Evolutionary conservation across 805 yeast species (phyloP), one percentile per base, ranked within the genome.

Genomic region (Tetrapisispora taiwanensis): DNA sequence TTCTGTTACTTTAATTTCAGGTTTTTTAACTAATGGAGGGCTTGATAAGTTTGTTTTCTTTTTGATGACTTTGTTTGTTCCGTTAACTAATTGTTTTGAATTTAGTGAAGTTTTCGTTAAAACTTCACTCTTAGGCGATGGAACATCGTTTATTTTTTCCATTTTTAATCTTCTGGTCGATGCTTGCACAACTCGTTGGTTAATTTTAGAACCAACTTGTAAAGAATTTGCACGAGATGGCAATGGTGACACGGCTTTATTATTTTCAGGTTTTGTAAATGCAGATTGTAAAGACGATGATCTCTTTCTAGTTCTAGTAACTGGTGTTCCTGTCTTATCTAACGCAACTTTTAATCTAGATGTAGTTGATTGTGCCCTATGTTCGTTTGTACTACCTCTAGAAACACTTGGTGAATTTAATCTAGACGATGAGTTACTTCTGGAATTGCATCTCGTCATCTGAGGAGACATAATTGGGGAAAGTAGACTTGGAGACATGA

Each of bases 221-320:
- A 62, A 47, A 1, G 66, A 62, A 46, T 59, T 60, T 3, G 65
- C 52, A n/a, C 65, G 53, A 18, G 50, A 47, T 3, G 47, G 46
- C 19, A 41, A 12, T 15, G 45, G 34, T 8, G 44, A 28, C 32
- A n/a, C 31, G 13, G 34, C 12, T 26, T 42, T 49, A 22, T 13
- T 36, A 12, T 17, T 30, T 31, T 33, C 38, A 7, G 22, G 30
- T 13, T 38, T 28, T 27, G 39, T 30, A 33, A 44, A 45, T 26
- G 54, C 43, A 4, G 65, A 51, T 45, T 62, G 66, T 24, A 62
- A 49, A 3, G 68, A 63, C 1, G 65, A 52, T 8, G 68, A 61
- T 40, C 67, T 54, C 22, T 58, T 54, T 34, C 65, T 51, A 13
- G 54, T 54, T 34, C 65, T 51, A 13, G 54, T 51, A 14, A 43